A percentile compares a stretch with the other conserved stretches of the same genome.
Evolutionary conservation across 2,329 filamentous ascomycete genomes (phyloP).

Genomic region (Immersiporthe knoxdaviesiana): DNA sequence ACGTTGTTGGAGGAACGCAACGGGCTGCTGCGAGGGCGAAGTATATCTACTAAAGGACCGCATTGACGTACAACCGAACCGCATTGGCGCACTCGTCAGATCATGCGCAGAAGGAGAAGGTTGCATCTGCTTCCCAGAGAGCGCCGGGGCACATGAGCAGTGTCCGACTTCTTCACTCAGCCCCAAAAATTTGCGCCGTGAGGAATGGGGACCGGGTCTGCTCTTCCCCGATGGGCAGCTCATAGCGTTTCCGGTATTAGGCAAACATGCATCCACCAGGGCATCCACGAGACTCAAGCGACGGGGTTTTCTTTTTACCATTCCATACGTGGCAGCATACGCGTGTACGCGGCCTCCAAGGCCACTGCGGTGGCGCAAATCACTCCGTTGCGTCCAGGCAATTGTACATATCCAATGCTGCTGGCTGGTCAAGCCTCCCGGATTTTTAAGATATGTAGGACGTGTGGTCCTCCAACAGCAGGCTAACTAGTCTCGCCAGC

Average conservation of each 20-base stretch:
- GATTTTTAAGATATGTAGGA: background rate
- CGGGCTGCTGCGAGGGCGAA: background rate
- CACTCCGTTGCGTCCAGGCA: constrained; percentile 8
- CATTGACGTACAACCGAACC: constrained; percentile 1
- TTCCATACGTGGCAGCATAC: background rate
- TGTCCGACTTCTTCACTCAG: background rate
- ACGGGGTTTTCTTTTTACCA: too few species aligned
- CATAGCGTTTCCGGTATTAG: background rate
- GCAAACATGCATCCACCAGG: constrained; percentile 8
- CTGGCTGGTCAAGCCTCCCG: background rate
- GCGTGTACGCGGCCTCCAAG: constrained; percentile 7
- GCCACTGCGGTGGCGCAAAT: background rate
- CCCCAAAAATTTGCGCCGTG: background rate
- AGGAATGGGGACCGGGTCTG: background rate
- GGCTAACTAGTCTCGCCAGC: constrained; percentile 6
- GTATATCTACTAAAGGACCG: background rate
- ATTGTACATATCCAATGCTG: constrained; percentile 14
- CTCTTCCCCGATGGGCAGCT: background rate
- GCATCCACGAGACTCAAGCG: background rate
- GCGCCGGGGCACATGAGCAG: background rate
- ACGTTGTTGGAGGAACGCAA: background rate
- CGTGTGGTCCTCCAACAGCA: constrained; percentile 17
- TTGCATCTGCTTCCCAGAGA: background rate
- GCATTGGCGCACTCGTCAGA: constrained; percentile 1
- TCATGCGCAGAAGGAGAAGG: background rate